phyloP scores from a whole-genome alignment of 1,139 yeast genomes.

The Hyphopichia fennica region DNA sequence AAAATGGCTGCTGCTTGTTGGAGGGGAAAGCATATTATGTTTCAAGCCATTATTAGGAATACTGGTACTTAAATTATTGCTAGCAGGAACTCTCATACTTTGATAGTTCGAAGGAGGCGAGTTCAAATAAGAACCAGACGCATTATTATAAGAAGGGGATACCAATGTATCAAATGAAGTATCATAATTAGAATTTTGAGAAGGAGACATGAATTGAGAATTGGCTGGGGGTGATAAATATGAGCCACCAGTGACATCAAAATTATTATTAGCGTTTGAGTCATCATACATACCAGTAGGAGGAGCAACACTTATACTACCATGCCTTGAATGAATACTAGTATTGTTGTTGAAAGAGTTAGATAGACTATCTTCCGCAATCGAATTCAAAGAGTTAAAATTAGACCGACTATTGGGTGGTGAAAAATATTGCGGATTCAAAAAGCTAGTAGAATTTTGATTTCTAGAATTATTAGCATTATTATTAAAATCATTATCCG shows the following conservation, averaged over 20 bases:
- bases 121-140: constrained; percentile 31
- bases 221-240: constrained; percentile 28
- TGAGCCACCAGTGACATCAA: constrained; percentile 20
- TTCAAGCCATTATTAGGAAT: constrained; percentile 20
- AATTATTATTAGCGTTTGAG: constrained; percentile 4
- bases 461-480: constrained; percentile 11
- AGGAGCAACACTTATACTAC: constrained; percentile 25
- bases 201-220: constrained; percentile 23
- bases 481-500: constrained; percentile 16
- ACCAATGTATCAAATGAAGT: constrained; percentile 30
- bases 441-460: constrained; percentile 17
- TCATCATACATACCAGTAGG: constrained; percentile 15
- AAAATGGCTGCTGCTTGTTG: constrained; percentile 16
- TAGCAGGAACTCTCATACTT: constrained; percentile 10
- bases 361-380: constrained; percentile 29
- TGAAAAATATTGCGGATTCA: constrained; percentile 44
- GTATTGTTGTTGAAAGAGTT: constrained; percentile 14
- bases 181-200: constrained; percentile 11
- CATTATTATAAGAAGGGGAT: constrained; percentile 26
- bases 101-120: constrained; percentile 32
- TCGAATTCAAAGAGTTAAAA: constrained; percentile 30
- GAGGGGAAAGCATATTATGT: constrained; percentile 21
- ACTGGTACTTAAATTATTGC: constrained; percentile 13
- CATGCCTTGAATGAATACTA: constrained; percentile 30
- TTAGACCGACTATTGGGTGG: constrained; percentile 30